Evolutionary conservation across 768 basidiomycete species (phyloP).

Genomic region (Sporobolomyces phaffii): DNA sequence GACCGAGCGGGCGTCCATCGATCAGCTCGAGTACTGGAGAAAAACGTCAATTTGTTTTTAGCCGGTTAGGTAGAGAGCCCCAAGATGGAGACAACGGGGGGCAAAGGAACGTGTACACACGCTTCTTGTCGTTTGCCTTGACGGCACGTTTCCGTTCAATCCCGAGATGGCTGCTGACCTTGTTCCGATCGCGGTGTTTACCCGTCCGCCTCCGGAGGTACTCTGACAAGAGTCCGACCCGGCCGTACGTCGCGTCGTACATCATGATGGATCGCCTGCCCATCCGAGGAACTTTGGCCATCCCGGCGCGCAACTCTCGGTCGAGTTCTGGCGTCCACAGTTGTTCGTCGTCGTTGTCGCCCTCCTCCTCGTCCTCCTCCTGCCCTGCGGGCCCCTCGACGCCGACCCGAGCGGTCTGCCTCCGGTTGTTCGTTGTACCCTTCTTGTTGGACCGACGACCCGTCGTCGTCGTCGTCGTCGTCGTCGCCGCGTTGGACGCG

Average conservation of each 20-base stretch:
- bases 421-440: background rate
- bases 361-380: background rate
- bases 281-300: constrained; percentile 7
- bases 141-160: background rate
- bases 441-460: no score
- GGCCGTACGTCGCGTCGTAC: constrained; percentile 3
- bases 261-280: constrained; percentile 15
- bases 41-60: background rate
- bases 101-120: background rate
- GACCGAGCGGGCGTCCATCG: background rate
- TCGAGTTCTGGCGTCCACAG: constrained; percentile 7
- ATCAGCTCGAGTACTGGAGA: background rate
- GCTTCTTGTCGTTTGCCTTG: background rate
- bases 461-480: background rate
- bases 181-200: background rate
- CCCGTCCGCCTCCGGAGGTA: constrained; percentile 27
- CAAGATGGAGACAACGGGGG: background rate
- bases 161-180: constrained; percentile 2
- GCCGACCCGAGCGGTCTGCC: background rate
- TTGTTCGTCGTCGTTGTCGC: background rate
- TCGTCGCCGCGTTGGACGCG: background rate
- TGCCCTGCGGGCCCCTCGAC: background rate
- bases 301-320: background rate
- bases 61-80: background rate
- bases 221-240: constrained; percentile 11